Conservation (phyloP, 1,284 basidiomycete species). For the Sanghuangporus weigelae region DNA sequence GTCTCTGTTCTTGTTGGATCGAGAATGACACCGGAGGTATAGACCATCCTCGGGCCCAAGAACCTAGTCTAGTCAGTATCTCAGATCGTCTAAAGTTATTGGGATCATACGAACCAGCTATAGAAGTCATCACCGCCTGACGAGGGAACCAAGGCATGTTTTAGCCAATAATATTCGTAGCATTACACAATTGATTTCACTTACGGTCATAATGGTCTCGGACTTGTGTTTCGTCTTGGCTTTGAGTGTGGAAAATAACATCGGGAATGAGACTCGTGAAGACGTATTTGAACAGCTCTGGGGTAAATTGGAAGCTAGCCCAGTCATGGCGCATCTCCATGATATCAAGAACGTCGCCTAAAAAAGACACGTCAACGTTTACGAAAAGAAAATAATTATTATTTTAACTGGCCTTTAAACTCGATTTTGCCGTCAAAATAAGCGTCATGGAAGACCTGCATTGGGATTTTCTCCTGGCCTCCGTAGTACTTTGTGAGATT, state of each 20-base stretch:
- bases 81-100: not conserved
- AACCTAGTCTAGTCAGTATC: constrained; percentile 49
- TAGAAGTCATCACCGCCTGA: constrained; percentile 92
- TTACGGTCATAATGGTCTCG: constrained; percentile 93
- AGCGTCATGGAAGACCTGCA: constrained; percentile 97
- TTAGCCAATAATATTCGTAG: constrained; percentile 17
- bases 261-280: constrained; percentile 87
- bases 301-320: constrained; percentile 85
- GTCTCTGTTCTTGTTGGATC: constrained; percentile 77
- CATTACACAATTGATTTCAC: constrained; percentile 27
- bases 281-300: constrained; percentile 92
- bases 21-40: constrained; percentile 89
- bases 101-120: constrained; percentile 51
- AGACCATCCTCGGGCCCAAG: constrained; percentile 95
- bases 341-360: constrained; percentile 89
- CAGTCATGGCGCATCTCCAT: constrained; percentile 96
- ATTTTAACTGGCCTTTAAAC: constrained; percentile 69
- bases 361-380: constrained; percentile 15
- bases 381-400: not conserved
- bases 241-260: constrained; percentile 85
- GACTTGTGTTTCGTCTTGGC: constrained; percentile 94
- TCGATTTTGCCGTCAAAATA: constrained; percentile 97
- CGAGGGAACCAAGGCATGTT: not conserved
- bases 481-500: constrained; percentile 77
- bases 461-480: constrained; percentile 89